A percentile compares a stretch with the other conserved stretches of the same genome.
Evolutionary conservation across 2,329 filamentous ascomycete species (phyloP).

Genomic region (Akanthomyces dipterigenus): DNA sequence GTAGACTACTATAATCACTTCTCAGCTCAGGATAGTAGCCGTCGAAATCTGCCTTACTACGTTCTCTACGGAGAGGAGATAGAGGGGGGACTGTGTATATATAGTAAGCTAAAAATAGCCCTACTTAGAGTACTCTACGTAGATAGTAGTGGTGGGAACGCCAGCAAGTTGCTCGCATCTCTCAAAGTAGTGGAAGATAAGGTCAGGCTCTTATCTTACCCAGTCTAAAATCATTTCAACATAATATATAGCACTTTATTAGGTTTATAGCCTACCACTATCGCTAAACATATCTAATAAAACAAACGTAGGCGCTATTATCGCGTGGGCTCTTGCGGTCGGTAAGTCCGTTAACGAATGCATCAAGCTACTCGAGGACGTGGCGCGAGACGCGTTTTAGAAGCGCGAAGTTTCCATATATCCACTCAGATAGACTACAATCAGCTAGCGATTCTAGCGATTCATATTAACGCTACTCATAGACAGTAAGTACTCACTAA

Average conservation of each 20-base stretch:
- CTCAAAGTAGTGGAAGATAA: neutral
- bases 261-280: neutral
- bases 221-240: neutral
- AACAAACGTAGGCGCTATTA: neutral
- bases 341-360: neutral
- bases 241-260: neutral
- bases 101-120: neutral
- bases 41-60: neutral
- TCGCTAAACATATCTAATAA: neutral
- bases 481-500: neutral
- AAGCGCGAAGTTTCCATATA: neutral
- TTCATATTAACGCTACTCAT: neutral
- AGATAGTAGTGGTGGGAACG: neutral
- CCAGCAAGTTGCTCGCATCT: neutral
- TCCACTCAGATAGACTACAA: neutral
- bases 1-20: neutral
- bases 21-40: neutral
- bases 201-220: neutral
- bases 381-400: neutral
- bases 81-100: neutral
- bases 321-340: neutral
- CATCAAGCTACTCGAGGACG: neutral
- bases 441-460: neutral
- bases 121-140: neutral
- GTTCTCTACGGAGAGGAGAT: neutral